A percentile compares a stretch with the other conserved stretches of the same genome.
Conservation (phyloP, 2,329 filamentous ascomycete genomes). For the Hirsutella thompsonii region DNA sequence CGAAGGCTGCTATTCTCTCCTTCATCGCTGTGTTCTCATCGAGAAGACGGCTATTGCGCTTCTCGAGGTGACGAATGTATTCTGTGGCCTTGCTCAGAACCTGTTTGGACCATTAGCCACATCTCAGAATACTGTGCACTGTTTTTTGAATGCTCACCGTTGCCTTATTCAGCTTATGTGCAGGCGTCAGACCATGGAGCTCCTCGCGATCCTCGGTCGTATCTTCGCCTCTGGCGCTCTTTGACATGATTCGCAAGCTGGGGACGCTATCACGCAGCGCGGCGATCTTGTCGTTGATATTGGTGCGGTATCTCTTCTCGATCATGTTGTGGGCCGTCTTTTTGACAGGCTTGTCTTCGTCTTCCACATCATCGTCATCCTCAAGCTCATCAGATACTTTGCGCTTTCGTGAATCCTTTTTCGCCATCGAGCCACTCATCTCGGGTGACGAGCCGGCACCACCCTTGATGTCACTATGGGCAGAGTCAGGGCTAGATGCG, state of each 20-base stretch:
- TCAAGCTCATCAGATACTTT: slow-evolving; percentile 49
- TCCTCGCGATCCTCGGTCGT: slow-evolving; percentile 66
- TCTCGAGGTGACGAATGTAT: slow-evolving; percentile 88
- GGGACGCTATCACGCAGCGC: slow-evolving; percentile 86
- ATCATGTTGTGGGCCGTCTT: slow-evolving; percentile 98
- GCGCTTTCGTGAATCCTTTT: slow-evolving; percentile 46
- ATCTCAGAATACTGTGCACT: no score
- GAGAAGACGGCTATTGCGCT: slow-evolving; percentile 68
- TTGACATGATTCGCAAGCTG: slow-evolving; percentile 73
- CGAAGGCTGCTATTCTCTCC: slow-evolving; percentile 59
- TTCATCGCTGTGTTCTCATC: slow-evolving; percentile 76
- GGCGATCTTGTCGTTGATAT: slow-evolving; percentile 94
- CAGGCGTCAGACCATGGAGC: slow-evolving; percentile 60
- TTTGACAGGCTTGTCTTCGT: slow-evolving; percentile 50
- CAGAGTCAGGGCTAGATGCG: slow-evolving; percentile 45
- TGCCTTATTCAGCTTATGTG: slow-evolving; percentile 96
- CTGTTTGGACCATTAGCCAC: slow-evolving; percentile 18
- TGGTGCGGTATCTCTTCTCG: slow-evolving; percentile 91
- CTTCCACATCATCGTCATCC: slow-evolving; percentile 41
- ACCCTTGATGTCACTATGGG: slow-evolving; percentile 31
- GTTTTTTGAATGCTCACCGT: slow-evolving; percentile 39
- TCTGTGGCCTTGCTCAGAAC: slow-evolving; percentile 90
- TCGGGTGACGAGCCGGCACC: slow-evolving; percentile 48
- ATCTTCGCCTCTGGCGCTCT: slow-evolving; percentile 55
- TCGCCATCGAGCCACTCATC: slow-evolving; percentile 24